Conservation (phyloP, 2,329 filamentous ascomycete species). For the Tolypocladium paradoxum region DNA sequence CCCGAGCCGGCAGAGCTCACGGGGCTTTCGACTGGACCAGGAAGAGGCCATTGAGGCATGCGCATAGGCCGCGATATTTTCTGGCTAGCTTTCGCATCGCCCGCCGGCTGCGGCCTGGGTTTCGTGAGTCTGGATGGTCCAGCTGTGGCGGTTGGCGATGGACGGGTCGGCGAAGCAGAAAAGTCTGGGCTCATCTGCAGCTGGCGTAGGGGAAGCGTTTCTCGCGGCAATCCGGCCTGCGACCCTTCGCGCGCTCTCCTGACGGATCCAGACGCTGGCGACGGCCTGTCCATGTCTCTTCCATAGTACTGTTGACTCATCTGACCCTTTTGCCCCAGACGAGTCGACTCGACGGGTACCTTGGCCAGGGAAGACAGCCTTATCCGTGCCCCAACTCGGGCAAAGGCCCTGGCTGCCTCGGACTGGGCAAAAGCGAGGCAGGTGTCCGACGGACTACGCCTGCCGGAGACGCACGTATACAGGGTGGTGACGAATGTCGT, state of each 20-base stretch:
- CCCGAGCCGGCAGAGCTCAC: conserved; percentile 21
- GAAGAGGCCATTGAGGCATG: conserved; percentile 44
- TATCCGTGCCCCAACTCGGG: background rate
- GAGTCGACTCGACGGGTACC: conserved; percentile 9
- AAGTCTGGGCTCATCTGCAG: conserved; percentile 9
- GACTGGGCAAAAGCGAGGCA: background rate
- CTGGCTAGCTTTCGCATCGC: conserved; percentile 10
- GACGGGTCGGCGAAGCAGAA: background rate
- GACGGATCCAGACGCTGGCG: conserved; percentile 35
- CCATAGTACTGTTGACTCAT: conserved; percentile 48
- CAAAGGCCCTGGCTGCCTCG: conserved; percentile 4
- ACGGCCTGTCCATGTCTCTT: conserved; percentile 37
- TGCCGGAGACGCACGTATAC: background rate
- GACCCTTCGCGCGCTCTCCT: conserved; percentile 44
- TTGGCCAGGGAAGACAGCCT: conserved; percentile 3
- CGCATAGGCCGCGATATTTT: conserved; percentile 41
- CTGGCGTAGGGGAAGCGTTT: conserved; percentile 9
- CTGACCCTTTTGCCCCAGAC: conserved; percentile 15
- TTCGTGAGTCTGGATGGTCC: conserved; percentile 9
- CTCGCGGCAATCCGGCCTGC: conserved; percentile 25
- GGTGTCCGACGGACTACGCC: background rate
- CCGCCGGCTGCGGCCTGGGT: conserved; percentile 9
- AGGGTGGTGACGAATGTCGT: conserved; percentile 3
- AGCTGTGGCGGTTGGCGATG: background rate
- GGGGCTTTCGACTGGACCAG: conserved; percentile 26